Base-by-base conservation (phyloP, 345 rosid species). In the Pugionium dolabratum region DNA sequence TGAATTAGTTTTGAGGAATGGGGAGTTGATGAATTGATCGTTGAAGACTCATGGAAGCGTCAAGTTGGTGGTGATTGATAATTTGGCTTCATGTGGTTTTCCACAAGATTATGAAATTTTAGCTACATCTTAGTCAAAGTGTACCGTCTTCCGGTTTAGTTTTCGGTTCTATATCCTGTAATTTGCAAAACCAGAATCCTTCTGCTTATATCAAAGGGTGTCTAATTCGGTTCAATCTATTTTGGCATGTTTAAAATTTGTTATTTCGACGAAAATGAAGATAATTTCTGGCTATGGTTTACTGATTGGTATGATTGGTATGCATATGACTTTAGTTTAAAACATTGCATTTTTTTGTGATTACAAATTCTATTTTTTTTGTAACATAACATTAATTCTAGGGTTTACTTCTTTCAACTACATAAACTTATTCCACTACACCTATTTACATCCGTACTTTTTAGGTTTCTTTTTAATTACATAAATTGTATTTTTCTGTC, bases 41-140 rank as follows among this genome's bases (percentile, higher is more conserved):
- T 87, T 47, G 97, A 93, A 71, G 97, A 90, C 78, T 89, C 96
- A 0, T 93, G 97, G 97, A 90, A 90, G 82, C 83, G 96, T 69
- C 98, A 93, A 74, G 96, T 90, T 2, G 96, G 98, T 27, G 96
- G 98, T 5, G 89, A 82, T 70, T 87, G 79, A 82, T 62, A 51
- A 30, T 30, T 26, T 59, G 47, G 7, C 42, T 59, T 4, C 8
- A 40, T 55, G 18, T 18, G 18, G 18, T 18, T 18, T 18, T 18
- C 18, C 18, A 18, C 18, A 18, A 18, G 18, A 18, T 18, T 18
- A 4, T 40, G 43, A 9, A 39, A 39, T 18, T 18, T 18, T 18
- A 18, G 18, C 18, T 18, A 18, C 18, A 18, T 18, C 42, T 39
- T 39, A 2, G 9, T 8, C 42, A 8, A 40, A 40, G 43, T 40